Base-by-base conservation (phyloP, 2,329 filamentous ascomycete genomes). In the Beauveria brongniartii region DNA sequence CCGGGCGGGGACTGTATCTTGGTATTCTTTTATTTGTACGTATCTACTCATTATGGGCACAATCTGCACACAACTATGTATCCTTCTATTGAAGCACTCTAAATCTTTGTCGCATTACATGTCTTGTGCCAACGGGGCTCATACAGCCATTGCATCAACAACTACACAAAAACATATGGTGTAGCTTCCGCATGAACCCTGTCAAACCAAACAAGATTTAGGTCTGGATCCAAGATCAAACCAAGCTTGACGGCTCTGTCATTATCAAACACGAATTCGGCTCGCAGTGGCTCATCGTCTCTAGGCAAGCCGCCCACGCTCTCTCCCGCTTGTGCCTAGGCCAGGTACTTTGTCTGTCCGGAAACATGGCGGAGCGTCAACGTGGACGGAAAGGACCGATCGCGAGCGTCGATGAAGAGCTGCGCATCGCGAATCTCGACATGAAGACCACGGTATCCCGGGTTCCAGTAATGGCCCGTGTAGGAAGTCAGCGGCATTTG, bases 391-490 rank as follows among this genome's bases (percentile, higher is more conserved):
- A 48, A 55, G 5, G 41, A 46, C 7, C 59, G 59, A 22, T 61
- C 59, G 24, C 41, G 37, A 5, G 59, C 59, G n/a, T 61, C 59
- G n/a, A 55, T 48, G 46, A 55, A 55, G 7, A 61, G 52, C 24
- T 55, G 40, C 20, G 6, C 59, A 12, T 55, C 52, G n/a, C 37
- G 53, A 43, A 55, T 55, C 30, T 61, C 41, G 14, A 61, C 22
- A 24, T 20, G 51, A 14, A 61, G 6, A 14, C 53, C 52, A n/a
- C 52, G 41, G 30, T 61, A 61, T 5, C 59, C 59, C 24, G 44
- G 51, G 34, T 61, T 61, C 50, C 53, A 55, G 44, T 55, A 61
- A 20, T 48, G 50, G 8, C 59, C 59, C 16, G 46, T 16, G 34
- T 61, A 61, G 3, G 51, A 43, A 3, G 51, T 48, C 44, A 61